Base-by-base conservation (phyloP, 2,329 filamentous ascomycete species). In the Pseudogymnoascus pannorum region DNA sequence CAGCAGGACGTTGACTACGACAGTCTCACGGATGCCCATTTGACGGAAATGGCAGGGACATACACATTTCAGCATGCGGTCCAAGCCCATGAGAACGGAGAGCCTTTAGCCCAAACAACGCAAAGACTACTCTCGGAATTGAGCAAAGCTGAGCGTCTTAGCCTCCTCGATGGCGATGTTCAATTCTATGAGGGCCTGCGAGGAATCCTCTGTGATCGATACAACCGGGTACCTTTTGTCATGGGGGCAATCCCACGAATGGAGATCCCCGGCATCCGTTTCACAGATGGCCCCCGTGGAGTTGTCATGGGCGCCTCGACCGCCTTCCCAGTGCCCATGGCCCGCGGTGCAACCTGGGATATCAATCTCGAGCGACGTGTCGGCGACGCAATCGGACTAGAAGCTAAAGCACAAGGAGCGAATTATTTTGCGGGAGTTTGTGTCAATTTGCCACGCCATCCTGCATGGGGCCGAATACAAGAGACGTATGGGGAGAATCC, bases 401-500 rank as follows among this genome's bases (percentile, higher is more conserved):
- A 71, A 57, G 68, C 63, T 7, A 65, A 66, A 57, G 67, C 69
- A 8, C 69, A 71, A 38, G 69, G 69, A 2, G 68, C 69, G 8
- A 70, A 70, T 35, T 67, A 60, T 60, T 68, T 68, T 38, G 66
- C 62, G 11, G 69, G 68, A 3, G 63, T 70, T 5, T 70, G 68
- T 38, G 66, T 71, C 58, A 70, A 70, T 60, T 65, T 70, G 22
- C 68, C 67, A 42, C 33, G 33, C 4, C 33, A 74, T 22, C 72
- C 71, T 18, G 62, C 71, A 18, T 68, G 72, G 58, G 69, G 69
- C 6, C 62, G 69, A 4, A 66, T 67, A 48, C 68, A 66, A 24
- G 64, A 67, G 57, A 68, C 62, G 64, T 69, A 60, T 62, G 72
- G 72, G 1, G 72, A 74, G 59, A 72, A 74, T 35, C 26, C 66